Evolutionary conservation across 2,329 filamentous ascomycete genomes (phyloP), one percentile per base, ranked within the genome.

Genomic region (Fusarium sambucinum): DNA sequence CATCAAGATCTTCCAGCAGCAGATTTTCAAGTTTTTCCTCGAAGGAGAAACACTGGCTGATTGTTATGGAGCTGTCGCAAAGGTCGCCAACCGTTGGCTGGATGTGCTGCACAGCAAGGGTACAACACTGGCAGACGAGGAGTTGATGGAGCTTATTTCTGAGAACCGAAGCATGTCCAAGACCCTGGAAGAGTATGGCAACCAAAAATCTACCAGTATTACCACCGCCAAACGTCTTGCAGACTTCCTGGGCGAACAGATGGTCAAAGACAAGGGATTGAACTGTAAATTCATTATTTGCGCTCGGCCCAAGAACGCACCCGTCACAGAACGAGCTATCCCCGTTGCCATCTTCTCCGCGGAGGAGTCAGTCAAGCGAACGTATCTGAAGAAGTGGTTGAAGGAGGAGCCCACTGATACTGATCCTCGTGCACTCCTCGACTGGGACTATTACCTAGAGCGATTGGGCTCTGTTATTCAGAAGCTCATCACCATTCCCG

Each of bases 271-370:
- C 80, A 99, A 98, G 80, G 96, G 96, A 5, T 80, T 99, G 72
- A 99, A 99, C 82, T 99, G 96, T 89, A 98, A 98, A 80, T 99
- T 98, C 79, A 97, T 99, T 77, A 97, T 99, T 75, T 97, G 94
- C 52, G 87, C 93, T 16, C 89, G 87, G 67, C 96, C 96, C 6
- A 92, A 90, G 75, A 92, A 92, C 75, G 93, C 95, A 0, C 95
- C 96, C 3, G 94, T 99, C 64, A 99, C 96, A 0, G 96, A 99
- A 71, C 87, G 96, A 73, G 96, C 96, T 23, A 88, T 99, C 61
- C 96, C 96, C 1, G 94, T 99, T 7, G 94, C 96, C 21, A 99
- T 99, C 65, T 98, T 99, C 79, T 97, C 96, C 0, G 94, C 96
- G 0, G 95, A 98, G 57, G 90, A 94, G 58, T 87, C 88, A 8